A percentile compares a stretch with the other conserved stretches of the same genome.
Evolutionary conservation across 768 basidiomycete species (phyloP).

Genomic region (Boletus edulis): DNA sequence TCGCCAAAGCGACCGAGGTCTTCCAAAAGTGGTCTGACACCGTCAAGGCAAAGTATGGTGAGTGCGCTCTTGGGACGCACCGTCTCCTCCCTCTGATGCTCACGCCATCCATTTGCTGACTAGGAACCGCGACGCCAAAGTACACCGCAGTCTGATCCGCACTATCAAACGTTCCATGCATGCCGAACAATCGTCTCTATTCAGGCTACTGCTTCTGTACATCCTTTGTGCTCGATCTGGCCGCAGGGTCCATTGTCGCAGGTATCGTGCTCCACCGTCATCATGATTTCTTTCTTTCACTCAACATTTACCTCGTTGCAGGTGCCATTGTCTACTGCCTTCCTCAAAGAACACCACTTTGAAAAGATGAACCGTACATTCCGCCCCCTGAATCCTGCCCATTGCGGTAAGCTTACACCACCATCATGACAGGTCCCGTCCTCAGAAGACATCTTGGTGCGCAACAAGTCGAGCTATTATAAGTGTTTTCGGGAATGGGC

Average conservation of each 20-base stretch:
- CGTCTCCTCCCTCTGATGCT: too few species aligned
- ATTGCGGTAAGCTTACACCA: neutral
- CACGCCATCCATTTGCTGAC: too few species aligned
- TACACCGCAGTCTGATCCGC: slow-evolving; percentile 36
- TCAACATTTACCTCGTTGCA: slow-evolving; percentile 24
- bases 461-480: slow-evolving; percentile 47
- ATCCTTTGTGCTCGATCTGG: slow-evolving; percentile 45
- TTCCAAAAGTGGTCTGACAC: slow-evolving; percentile 51
- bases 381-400: neutral
- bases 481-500: slow-evolving; percentile 43
- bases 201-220: slow-evolving; percentile 58
- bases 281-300: too few species aligned
- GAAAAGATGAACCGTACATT: slow-evolving; percentile 42
- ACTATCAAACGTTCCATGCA: too few species aligned
- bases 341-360: slow-evolving; percentile 53
- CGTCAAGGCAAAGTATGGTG: slow-evolving; percentile 49
- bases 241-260: slow-evolving; percentile 23
- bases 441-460: slow-evolving; percentile 49
- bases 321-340: slow-evolving; percentile 46
- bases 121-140: slow-evolving; percentile 32
- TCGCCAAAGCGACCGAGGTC: slow-evolving; percentile 33
- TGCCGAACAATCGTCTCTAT: neutral
- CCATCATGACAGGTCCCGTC: too few species aligned
- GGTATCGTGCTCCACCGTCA: too few species aligned
- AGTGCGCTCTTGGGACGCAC: neutral